Base-by-base conservation (phyloP, 1,284 basidiomycete genomes). In the Ceratobasidium sp. region DNA sequence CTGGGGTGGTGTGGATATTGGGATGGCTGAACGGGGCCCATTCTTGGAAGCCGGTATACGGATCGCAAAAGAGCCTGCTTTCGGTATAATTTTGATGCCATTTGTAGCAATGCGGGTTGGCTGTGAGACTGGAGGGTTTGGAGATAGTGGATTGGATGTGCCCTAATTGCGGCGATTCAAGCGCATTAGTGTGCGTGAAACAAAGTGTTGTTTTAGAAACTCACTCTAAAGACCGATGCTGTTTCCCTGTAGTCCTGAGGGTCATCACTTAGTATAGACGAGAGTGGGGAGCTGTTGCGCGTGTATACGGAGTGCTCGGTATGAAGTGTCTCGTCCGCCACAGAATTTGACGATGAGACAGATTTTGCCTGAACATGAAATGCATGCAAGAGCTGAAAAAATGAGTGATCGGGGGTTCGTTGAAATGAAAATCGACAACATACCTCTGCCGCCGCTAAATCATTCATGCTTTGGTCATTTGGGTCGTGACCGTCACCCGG, bases 11-110 rank as follows among this genome's bases (percentile, higher is more conserved):
- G 60, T 35, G 3, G 60, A 38, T 31, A 35, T 49, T 38, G 49
- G 47, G 32, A 65, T 38, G 3, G 32, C 49, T 38, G 57, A 12
- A 12, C 60, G 60, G 53, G 32, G 34, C n/a, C 34, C 47, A n/a
- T n/a, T 35, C 49, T 65, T 65, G 15, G 60, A 65, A 27, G 60
- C 60, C 12, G 60, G 60, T 22, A 65, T 65, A 35, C 60, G 60
- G 53, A 65, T 65, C 17, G 60, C 60, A 42, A 65, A 65, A 17
- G 60, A 65, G 12, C 60, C 60, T 65, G 60, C 60, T 29, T 65
- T 65, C 10, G 60, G 60, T 65, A 65, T 65, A 20, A 65, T 65
- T 53, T 65, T 65, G 35, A 65, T 65, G 38, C 60, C 60, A 43
- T 53, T 65, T 17, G 60, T 35, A 31, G 49, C 17, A 12, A 49